phyloP scores from a whole-genome alignment of 495 filamentous ascomycete species.

The Aspergillus homomorphus region DNA sequence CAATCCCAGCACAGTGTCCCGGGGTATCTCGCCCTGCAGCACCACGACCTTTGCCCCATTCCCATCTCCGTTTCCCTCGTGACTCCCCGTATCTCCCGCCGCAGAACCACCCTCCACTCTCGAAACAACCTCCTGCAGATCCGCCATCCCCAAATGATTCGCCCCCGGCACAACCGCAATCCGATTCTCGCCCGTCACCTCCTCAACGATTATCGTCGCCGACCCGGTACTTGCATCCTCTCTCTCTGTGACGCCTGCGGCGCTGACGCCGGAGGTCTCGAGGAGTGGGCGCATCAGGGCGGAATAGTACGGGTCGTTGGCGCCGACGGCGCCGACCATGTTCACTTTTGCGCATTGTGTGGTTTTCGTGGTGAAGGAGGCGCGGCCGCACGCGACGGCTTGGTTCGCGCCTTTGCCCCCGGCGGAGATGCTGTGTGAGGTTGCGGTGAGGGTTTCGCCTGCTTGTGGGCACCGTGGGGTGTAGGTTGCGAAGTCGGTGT shows the following conservation, averaged over 20 bases:
- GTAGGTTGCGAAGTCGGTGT: slow-evolving; percentile 84
- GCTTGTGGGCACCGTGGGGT: slow-evolving; percentile 77
- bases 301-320: slow-evolving; percentile 47
- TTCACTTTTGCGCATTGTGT: slow-evolving; percentile 54
- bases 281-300: slow-evolving; percentile 45
- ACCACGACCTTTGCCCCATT: slow-evolving; percentile 62
- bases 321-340: slow-evolving; percentile 84
- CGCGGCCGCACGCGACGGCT: slow-evolving; percentile 72
- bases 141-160: slow-evolving; percentile 57
- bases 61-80: slow-evolving; percentile 19
- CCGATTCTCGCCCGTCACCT: slow-evolving; percentile 72
- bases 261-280: slow-evolving; percentile 59
- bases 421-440: slow-evolving; percentile 69
- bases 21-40: slow-evolving; percentile 85
- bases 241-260: slow-evolving; percentile 47
- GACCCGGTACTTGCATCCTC: slow-evolving; percentile 66
- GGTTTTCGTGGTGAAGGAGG: slow-evolving; percentile 38
- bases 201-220: slow-evolving; percentile 82
- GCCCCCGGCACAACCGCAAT: slow-evolving; percentile 81
- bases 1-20: slow-evolving; percentile 65
- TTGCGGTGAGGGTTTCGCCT: slow-evolving; percentile 86
- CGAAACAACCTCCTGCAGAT: slow-evolving; percentile 40
- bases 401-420: slow-evolving; percentile 98
- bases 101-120: slow-evolving; percentile 23
- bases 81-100: not conserved